Evolutionary conservation across 805 yeast species (phyloP), one percentile per base, ranked within the genome.

Genomic region (Brettanomyces custersianus): DNA sequence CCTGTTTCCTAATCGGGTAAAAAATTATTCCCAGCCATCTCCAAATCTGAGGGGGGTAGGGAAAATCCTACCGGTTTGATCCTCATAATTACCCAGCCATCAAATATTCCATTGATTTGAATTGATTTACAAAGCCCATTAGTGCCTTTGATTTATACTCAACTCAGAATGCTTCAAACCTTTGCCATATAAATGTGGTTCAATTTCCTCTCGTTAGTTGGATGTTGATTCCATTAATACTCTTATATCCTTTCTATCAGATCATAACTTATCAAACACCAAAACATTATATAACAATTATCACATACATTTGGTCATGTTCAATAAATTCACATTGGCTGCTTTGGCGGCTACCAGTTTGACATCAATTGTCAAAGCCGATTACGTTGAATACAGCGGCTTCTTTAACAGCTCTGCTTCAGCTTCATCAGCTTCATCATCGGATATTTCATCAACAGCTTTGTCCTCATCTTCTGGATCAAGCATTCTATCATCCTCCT

Each of bases 351-450:
- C n/a, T n/a, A n/a, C n/a, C n/a, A n/a, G n/a, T 20, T 19, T 30
- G 24, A 8, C 24, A n/a, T 6, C 24, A 11, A 30, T 30, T 11
- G 23, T 15, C 12, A n/a, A 18, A 8, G 33, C 33, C 12, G 16
- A 13, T 6, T 24, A 23, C 12, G 19, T 12, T 17, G 12, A 30
- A 13, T 12, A 23, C 13, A 24, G 33, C 12, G 33, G 33, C 7
- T 30, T 20, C 24, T 30, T 30, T 16, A 30, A 30, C 20, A 20
- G 24, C 9, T 30, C 33, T 19, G 23, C 34, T 5, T 20, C 33
- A 15, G 40, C 55, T 7, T 39, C 44, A 7, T 46, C 48, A 11
- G 37, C 34, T 10, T 39, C 41, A 33, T 34, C 43, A 4, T 41
- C 44, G 8, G 36, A 15, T 10, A 6, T 8, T 6, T 31, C 34